A percentile compares a stretch with the other conserved stretches of the same genome.
phyloP scores from a whole-genome alignment of 2,329 filamentous ascomycete genomes.

The Cytospora schulzeri region DNA sequence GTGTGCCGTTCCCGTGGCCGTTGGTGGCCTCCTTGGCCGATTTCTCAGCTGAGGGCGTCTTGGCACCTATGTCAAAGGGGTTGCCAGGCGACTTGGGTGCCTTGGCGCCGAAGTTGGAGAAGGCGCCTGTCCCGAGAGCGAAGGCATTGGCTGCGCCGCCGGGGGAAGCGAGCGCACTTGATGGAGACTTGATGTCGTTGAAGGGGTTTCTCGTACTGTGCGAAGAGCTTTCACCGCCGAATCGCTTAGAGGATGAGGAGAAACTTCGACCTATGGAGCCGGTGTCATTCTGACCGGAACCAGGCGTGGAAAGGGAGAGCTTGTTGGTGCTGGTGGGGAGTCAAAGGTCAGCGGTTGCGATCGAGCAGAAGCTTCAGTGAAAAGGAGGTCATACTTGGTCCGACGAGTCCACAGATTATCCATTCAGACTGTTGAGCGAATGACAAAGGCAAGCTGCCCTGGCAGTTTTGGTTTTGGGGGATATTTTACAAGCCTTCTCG shows the following conservation, averaged over 20 bases:
- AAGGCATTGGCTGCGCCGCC: slow-evolving; percentile 83
- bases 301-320: slow-evolving; percentile 82
- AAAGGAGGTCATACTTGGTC: slow-evolving; percentile 67
- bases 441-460: slow-evolving; percentile 27
- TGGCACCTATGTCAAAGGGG: slow-evolving; percentile 74
- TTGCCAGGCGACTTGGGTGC: slow-evolving; percentile 84
- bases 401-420: slow-evolving; percentile 78
- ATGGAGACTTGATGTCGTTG: slow-evolving; percentile 71
- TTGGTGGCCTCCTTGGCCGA: slow-evolving; percentile 53
- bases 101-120: slow-evolving; percentile 92
- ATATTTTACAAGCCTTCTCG: slow-evolving; percentile 16
- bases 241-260: slow-evolving; percentile 69
- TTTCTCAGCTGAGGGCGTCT: slow-evolving; percentile 64
- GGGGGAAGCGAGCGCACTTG: slow-evolving; percentile 71
- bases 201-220: slow-evolving; percentile 80
- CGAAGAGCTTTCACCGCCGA: slow-evolving; percentile 72
- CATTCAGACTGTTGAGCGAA: slow-evolving; percentile 47
- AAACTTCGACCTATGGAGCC: slow-evolving; percentile 56
- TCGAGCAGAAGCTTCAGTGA: background rate
- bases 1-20: slow-evolving; percentile 45
- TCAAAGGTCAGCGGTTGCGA: slow-evolving; percentile 28
- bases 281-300: slow-evolving; percentile 51
- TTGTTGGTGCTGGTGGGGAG: slow-evolving; percentile 70
- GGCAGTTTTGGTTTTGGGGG: slow-evolving; percentile 1
- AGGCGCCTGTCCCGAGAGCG: slow-evolving; percentile 90